Percentiles rank a stretch among this genome's conserved stretches.
phyloP scores from a whole-genome alignment of 2,329 filamentous ascomycete genomes.

The Diaporthe vexans region DNA sequence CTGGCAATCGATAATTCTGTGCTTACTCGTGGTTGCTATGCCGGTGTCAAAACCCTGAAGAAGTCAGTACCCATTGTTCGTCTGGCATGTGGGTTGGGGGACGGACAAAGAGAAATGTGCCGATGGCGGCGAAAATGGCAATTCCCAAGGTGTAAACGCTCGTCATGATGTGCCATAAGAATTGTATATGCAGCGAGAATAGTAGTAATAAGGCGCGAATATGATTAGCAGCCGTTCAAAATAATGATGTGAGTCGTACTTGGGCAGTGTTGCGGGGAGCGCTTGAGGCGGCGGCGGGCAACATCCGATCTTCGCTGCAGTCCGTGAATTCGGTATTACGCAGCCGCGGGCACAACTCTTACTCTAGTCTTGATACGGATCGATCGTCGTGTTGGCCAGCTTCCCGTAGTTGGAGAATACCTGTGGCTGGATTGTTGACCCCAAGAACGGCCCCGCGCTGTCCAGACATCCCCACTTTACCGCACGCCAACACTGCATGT shows the following conservation, averaged over 20 bases:
- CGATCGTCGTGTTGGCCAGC: background rate
- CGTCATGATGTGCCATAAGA: slow-evolving; percentile 7
- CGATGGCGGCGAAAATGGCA: slow-evolving; percentile 69
- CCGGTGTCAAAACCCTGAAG: slow-evolving; percentile 70
- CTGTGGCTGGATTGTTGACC: background rate
- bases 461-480: background rate
- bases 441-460: background rate
- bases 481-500: background rate
- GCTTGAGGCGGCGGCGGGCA: background rate
- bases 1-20: no score
- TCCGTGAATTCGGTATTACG: background rate
- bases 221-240: background rate
- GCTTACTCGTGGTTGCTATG: slow-evolving; percentile 70
- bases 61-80: background rate
- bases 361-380: slow-evolving; percentile 13
- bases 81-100: background rate
- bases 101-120: slow-evolving; percentile 70
- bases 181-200: background rate
- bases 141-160: slow-evolving; percentile 61
- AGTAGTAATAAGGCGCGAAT: no score
- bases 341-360: background rate
- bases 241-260: background rate
- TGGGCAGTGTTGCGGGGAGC: slow-evolving; percentile 12
- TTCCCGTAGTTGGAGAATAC: slow-evolving; percentile 4
- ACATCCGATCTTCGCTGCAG: background rate